Percentiles rank a stretch among this genome's conserved stretches.
Evolutionary conservation across 768 basidiomycete genomes (phyloP).

Genomic region (Kwoniella sp.): DNA sequence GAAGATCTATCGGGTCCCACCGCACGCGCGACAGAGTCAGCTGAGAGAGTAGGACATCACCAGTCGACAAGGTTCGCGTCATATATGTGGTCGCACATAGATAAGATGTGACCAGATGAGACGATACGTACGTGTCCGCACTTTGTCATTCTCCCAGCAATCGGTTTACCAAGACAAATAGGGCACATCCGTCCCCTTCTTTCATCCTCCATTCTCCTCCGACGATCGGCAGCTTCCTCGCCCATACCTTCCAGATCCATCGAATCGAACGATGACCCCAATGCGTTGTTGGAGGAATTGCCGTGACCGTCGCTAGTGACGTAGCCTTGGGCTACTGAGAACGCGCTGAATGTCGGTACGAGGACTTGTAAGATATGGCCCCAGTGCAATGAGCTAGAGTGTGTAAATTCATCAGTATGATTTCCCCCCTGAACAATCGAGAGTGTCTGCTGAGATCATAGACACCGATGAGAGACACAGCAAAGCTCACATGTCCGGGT

Average conservation of each 20-base stretch:
- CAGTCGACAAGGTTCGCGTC: no score
- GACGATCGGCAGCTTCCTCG: conserved; percentile 37
- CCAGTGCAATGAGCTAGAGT: conserved; percentile 86
- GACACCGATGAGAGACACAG: not conserved
- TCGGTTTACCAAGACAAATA: conserved; percentile 89
- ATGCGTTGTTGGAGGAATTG: not conserved
- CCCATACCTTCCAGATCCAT: conserved; percentile 42
- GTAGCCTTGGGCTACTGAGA: conserved; percentile 64
- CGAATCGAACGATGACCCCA: conserved; percentile 36
- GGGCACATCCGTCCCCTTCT: conserved; percentile 80
- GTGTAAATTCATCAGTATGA: no score
- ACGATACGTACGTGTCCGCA: conserved; percentile 84
- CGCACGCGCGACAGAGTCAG: no score
- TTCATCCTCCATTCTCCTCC: conserved; percentile 60
- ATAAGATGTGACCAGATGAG: not conserved
- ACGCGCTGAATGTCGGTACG: conserved; percentile 78
- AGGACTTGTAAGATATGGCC: conserved; percentile 92
- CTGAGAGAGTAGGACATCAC: no score
- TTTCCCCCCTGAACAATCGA: no score
- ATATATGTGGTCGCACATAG: not conserved
- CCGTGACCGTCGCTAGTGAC: conserved; percentile 35
- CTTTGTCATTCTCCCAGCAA: conserved; percentile 82
- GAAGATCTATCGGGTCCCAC: no score
- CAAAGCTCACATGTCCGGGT: conserved; percentile 83
- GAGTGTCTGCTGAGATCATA: not conserved